Percentiles rank a stretch among this genome's conserved stretches.
Evolutionary conservation across 2,329 filamentous ascomycete species (phyloP).

Genomic region (Phaeosphaeriaceae sp.): DNA sequence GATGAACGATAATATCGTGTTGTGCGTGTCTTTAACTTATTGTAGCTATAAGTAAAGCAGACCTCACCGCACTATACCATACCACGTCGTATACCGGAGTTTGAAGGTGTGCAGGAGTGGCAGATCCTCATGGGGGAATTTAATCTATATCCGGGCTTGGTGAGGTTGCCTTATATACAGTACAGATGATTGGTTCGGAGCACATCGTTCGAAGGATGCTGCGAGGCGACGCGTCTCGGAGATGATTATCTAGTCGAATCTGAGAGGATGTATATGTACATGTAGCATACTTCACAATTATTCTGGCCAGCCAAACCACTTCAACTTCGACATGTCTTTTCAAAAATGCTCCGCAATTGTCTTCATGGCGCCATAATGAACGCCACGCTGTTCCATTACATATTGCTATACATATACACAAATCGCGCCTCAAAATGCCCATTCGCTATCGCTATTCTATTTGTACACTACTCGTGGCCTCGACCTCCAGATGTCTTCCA

Average conservation of each 20-base stretch:
- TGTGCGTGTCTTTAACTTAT: no score
- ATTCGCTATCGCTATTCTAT: constrained; percentile 1
- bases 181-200: background rate
- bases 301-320: background rate
- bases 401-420: background rate
- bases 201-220: background rate
- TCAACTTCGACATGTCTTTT: background rate
- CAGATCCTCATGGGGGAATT: background rate
- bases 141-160: background rate
- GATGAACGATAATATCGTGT: no score
- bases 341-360: background rate
- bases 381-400: background rate
- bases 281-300: background rate
- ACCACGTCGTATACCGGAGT: no score
- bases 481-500: constrained; percentile 4
- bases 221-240: background rate
- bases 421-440: background rate
- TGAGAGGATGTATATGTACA: background rate
- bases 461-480: constrained; percentile 6
- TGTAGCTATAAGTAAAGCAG: background rate
- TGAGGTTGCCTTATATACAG: background rate
- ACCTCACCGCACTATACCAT: no score
- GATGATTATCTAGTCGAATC: background rate
- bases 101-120: background rate
- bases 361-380: background rate